Percentiles rank a stretch among this genome's conserved stretches.
phyloP scores from a whole-genome alignment of 176 grass and related monocot genomes.

The Cenchrus purpureus region DNA sequence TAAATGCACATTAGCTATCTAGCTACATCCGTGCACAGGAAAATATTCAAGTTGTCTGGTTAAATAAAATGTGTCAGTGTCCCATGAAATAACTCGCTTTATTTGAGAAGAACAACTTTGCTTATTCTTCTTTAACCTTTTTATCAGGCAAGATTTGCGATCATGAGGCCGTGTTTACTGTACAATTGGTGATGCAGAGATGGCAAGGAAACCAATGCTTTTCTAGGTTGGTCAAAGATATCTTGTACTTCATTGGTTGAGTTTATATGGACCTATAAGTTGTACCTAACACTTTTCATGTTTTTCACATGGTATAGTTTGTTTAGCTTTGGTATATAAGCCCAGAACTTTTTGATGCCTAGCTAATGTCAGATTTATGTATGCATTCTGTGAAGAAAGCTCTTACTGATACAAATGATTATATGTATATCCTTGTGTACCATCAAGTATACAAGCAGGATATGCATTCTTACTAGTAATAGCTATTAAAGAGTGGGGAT shows the following conservation, averaged over 20 bases:
- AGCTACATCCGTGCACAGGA: slow-evolving; percentile 1
- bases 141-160: background rate
- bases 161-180: background rate
- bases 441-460: background rate
- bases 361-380: background rate
- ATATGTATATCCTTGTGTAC: background rate
- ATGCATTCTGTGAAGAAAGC: background rate
- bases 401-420: slow-evolving; percentile 19
- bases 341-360: background rate
- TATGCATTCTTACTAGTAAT: background rate
- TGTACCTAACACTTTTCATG: slow-evolving; percentile 4
- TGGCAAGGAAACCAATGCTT: background rate
- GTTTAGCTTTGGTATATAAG: slow-evolving; percentile 1
- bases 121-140: slow-evolving; percentile 20
- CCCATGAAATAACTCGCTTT: slow-evolving; percentile 29
- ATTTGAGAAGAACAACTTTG: slow-evolving; percentile 1
- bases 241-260: slow-evolving; percentile 12
- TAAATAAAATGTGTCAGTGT: background rate
- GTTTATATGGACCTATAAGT: background rate
- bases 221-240: slow-evolving; percentile 25
- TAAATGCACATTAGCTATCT: background rate
- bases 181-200: background rate
- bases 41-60: slow-evolving; percentile 14
- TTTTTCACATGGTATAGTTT: slow-evolving; percentile 22
- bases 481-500: slow-evolving; percentile 4